Base-by-base conservation (phyloP, 345 rosid species). In the Sonneratia caseolaris region DNA sequence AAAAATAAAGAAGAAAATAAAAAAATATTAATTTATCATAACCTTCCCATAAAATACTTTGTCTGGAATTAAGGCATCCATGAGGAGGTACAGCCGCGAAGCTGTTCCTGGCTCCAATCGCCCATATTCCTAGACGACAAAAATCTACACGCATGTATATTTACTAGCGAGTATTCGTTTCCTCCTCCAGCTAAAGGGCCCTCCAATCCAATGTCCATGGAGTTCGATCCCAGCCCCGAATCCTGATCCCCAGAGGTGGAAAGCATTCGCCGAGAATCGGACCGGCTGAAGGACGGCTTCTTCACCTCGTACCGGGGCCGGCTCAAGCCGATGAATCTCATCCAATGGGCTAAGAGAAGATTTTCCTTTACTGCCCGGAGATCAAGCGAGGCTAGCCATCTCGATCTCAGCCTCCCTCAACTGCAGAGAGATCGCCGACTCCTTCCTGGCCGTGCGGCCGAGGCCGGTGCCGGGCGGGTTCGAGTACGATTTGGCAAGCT, bases 401-500 rank as follows among this genome's bases (percentile, higher is more conserved):
- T 55, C 24, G 5, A 55, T 55, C 7, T 7, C 61, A 19, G 37
- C 65, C 22, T 24, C 69, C 70, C 69, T 69, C 4, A 72, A 74
- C 48, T 74, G 77, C 72, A 74, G 36, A 36, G 68, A 59, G 43
- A 45, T 74, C 11, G 61, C 77, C n/a, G 10, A 66, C 42, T 16
- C 71, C 65, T 71, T 73, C 36, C 24, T 71, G 24, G 22, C 56
- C 55, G 16, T 68, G 24, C 77, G 69, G 72, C 77, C 77, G 37
- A 74, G 38, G 77, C 72, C 77, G 35, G 38, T 69, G 43, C 18
- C 65, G 2, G 65, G 64, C 57, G 69, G 49, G 43, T 68, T 74
- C 73, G 49, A 65, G 38, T 74, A 74, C 62, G 77, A 74, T 42
- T 57, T 68, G n/a, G 43, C 69, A 22, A 74, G 72, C 69, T 74